These are phyloP conservation scores for Pythium rhizo-oryzae DNA, from an alignment of 352 stramenopile species.

Conservation along the genomic window DNA sequence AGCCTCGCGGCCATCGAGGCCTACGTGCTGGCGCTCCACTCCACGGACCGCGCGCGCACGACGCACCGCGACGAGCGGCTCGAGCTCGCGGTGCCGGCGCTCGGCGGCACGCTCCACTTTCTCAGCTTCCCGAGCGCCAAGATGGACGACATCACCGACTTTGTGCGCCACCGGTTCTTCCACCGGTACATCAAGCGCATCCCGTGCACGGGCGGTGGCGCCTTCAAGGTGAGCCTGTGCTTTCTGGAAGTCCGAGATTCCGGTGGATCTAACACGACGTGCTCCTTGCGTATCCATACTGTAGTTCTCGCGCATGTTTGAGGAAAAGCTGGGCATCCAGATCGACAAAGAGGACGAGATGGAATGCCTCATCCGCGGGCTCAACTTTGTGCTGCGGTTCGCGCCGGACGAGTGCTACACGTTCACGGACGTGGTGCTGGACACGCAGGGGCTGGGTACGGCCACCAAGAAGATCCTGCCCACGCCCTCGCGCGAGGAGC, in stretches of 20 bases:
- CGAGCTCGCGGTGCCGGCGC: constrained; percentile 69
- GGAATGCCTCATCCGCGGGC: constrained; percentile 95
- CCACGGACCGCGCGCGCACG: constrained; percentile 38
- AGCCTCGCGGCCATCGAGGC: constrained; percentile 57
- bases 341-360: constrained; percentile 97
- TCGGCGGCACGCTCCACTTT: constrained; percentile 96
- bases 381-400: constrained; percentile 95
- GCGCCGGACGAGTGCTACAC: constrained; percentile 96
- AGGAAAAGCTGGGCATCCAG: constrained; percentile 91
- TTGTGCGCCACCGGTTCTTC: constrained; percentile 78
- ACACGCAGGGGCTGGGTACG: constrained; percentile 53
- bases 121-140: constrained; percentile 68
- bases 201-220: constrained; percentile 92
- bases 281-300: no score
- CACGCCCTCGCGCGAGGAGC: constrained; percentile 43
- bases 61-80: constrained; percentile 60
- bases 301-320: constrained; percentile 82
- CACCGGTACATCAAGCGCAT: constrained; percentile 92
- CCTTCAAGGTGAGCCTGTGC: constrained; percentile 87
- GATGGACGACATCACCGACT: constrained; percentile 72
- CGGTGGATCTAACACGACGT: no score
- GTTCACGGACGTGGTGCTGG: constrained; percentile 83
- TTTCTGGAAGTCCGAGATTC: no score
- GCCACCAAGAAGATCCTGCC: constrained; percentile 67
- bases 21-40: constrained; percentile 51